phyloP scores from a whole-genome alignment of 495 filamentous ascomycete species.

The Rusavskia elegans region DNA sequence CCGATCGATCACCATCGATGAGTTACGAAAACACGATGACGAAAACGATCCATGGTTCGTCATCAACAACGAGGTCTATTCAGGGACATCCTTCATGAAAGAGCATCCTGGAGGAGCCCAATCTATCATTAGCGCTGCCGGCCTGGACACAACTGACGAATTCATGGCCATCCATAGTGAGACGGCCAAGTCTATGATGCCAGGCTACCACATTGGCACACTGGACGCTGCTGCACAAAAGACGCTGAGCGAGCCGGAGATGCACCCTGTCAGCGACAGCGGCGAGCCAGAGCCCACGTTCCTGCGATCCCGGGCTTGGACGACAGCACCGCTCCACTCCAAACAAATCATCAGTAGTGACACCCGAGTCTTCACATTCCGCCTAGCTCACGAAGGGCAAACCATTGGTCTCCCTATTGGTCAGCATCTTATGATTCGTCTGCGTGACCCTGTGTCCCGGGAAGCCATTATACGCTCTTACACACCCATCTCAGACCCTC shows the following conservation, averaged over 20 bases:
- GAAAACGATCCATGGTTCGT: slow-evolving; percentile 76
- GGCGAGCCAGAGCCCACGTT: slow-evolving; percentile 40
- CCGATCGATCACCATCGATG: slow-evolving; percentile 48
- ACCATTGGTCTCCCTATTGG: slow-evolving; percentile 67
- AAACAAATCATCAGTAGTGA: slow-evolving; percentile 63
- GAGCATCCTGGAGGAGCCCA: slow-evolving; percentile 81
- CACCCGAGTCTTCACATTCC: slow-evolving; percentile 70
- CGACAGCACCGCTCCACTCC: slow-evolving; percentile 43
- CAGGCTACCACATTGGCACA: slow-evolving; percentile 71
- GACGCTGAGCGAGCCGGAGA: slow-evolving; percentile 27
- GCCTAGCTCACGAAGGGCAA: slow-evolving; percentile 57
- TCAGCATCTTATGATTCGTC: slow-evolving; percentile 78
- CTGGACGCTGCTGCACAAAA: slow-evolving; percentile 42
- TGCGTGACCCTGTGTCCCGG: slow-evolving; percentile 49
- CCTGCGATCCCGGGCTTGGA: slow-evolving; percentile 58
- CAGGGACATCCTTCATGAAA: slow-evolving; percentile 69
- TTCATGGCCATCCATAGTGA: slow-evolving; percentile 92
- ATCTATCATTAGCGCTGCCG: slow-evolving; percentile 74
- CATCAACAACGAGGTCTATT: slow-evolving; percentile 82
- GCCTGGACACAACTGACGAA: slow-evolving; percentile 77
- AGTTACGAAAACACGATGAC: slow-evolving; percentile 53
- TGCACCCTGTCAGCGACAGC: slow-evolving; percentile 3
- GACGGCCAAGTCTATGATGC: slow-evolving; percentile 88
- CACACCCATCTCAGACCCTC: slow-evolving; percentile 63
- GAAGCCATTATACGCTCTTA: slow-evolving; percentile 75